Conservation (phyloP, 495 filamentous ascomycete species). For the Daldinia grandis region DNA sequence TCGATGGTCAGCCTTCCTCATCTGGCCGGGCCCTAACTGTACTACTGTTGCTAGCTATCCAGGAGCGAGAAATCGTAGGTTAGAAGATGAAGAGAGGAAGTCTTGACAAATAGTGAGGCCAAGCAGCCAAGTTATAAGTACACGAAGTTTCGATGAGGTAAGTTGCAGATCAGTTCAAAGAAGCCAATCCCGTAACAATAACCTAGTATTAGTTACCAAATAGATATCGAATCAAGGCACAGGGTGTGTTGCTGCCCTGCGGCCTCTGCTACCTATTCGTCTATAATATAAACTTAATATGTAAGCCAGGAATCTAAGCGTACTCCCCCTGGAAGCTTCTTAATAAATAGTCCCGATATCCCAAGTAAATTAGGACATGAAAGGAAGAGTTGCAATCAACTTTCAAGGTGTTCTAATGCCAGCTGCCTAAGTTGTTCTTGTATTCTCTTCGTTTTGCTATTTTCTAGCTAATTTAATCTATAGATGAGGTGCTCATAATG, state of each 20-base stretch:
- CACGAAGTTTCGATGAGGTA: background rate
- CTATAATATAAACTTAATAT: no score
- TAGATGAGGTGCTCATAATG: no score
- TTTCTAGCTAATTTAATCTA: no score
- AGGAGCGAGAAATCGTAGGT: background rate
- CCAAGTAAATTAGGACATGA: no score
- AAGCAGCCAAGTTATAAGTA: background rate
- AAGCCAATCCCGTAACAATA: constrained; percentile 4
- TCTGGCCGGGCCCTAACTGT: background rate
- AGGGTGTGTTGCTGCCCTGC: background rate
- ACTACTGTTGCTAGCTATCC: background rate
- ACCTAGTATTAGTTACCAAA: background rate
- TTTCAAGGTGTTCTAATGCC: no score
- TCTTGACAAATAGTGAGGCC: background rate
- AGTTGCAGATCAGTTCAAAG: background rate
- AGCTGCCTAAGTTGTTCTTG: no score
- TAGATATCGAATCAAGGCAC: background rate
- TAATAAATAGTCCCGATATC: no score
- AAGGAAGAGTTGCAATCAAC: no score
- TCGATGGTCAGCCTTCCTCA: background rate
- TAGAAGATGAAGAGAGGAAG: background rate
- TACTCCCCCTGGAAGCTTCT: no score
- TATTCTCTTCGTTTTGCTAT: no score
- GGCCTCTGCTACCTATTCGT: background rate
- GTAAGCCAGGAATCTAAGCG: no score